Evolutionary conservation across 2,329 filamentous ascomycete genomes (phyloP).

Genomic region (Colletotrichum camelliae): DNA sequence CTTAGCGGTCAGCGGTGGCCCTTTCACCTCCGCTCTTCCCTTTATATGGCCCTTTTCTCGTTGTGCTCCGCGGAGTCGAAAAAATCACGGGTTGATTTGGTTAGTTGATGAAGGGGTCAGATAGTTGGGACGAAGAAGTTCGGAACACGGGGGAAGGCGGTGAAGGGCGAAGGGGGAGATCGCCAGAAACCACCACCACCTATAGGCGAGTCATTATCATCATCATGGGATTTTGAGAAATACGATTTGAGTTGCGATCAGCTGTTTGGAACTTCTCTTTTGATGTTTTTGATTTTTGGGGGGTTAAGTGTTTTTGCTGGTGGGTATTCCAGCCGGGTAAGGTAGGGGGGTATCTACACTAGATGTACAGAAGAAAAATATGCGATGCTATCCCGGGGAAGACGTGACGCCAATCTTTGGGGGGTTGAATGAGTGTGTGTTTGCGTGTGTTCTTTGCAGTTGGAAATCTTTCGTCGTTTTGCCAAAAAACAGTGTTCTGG

Average conservation of each 20-base stretch:
- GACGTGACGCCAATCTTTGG: background rate
- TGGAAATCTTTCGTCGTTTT: background rate
- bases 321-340: background rate
- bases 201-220: background rate
- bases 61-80: background rate
- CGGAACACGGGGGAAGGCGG: background rate
- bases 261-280: background rate
- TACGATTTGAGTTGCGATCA: background rate
- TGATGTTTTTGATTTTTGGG: background rate
- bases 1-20: background rate
- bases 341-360: constrained; percentile 2
- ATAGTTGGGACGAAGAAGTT: background rate
- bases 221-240: background rate
- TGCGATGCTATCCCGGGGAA: background rate
- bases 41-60: background rate
- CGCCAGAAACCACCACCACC: background rate
- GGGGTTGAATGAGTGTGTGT: background rate
- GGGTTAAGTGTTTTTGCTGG: background rate
- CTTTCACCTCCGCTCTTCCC: background rate
- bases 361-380: background rate
- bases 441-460: background rate
- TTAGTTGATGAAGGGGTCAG: background rate
- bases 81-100: background rate
- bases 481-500: background rate
- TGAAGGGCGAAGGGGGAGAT: background rate